A percentile compares a stretch with the other conserved stretches of the same genome.
Evolutionary conservation across 495 filamentous ascomycete species (phyloP).

Genomic region (Mycothermus thermophilus): DNA sequence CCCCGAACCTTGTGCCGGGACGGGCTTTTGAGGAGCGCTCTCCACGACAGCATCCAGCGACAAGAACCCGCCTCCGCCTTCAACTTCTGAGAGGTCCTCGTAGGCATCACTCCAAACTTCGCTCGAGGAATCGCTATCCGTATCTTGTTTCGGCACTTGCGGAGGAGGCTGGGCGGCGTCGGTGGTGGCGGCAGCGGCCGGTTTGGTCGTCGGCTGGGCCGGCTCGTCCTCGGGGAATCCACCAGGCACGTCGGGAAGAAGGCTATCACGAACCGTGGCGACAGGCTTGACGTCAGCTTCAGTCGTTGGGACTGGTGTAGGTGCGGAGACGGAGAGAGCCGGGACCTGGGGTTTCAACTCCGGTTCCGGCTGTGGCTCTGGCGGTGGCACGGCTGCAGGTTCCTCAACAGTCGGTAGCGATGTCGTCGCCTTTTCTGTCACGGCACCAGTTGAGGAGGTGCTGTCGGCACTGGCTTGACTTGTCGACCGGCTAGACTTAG

Average conservation of each 20-base stretch:
- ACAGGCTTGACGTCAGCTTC: conserved; percentile 5
- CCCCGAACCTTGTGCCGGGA: too few species aligned
- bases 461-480: too few species aligned
- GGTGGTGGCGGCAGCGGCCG: too few species aligned
- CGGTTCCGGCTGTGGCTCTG: conserved; percentile 6
- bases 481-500: too few species aligned
- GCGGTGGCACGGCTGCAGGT: too few species aligned
- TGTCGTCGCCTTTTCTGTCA: too few species aligned
- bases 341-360: conserved; percentile 13
- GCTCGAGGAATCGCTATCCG: conserved; percentile 10
- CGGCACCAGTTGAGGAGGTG: too few species aligned
- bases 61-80: conserved; percentile 62
- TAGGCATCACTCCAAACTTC: conserved; percentile 57
- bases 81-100: conserved; percentile 55
- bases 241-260: conserved; percentile 28
- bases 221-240: conserved; percentile 30
- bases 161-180: too few species aligned
- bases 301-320: conserved; percentile 24
- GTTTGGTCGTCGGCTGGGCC: conserved; percentile 11
- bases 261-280: too few species aligned
- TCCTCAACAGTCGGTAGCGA: too few species aligned
- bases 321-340: conserved; percentile 24
- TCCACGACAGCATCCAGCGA: conserved; percentile 78
- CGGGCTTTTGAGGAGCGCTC: too few species aligned
- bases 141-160: too few species aligned